Evolutionary conservation across 139 green algal genomes (phyloP).

Genomic region (Micromonas commoda): DNA sequence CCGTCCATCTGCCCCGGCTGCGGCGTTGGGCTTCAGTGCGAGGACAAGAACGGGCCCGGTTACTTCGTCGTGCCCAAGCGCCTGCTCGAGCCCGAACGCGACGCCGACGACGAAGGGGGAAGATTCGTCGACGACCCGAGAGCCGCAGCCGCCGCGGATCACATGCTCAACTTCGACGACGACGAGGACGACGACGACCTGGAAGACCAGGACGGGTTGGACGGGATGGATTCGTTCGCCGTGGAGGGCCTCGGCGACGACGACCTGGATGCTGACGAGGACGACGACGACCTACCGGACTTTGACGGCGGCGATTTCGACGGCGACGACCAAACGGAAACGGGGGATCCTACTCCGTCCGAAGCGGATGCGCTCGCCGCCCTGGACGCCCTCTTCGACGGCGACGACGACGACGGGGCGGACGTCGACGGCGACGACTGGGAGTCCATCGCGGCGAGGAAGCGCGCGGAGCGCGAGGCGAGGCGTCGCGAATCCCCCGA

Average conservation of each 20-base stretch:
- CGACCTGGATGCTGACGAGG: neutral
- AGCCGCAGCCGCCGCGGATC: too few relatives aligned
- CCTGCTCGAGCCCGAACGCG: slow-evolving; percentile 1
- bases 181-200: neutral
- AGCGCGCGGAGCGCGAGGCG: neutral
- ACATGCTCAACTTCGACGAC: slow-evolving; percentile 1
- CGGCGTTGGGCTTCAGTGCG: slow-evolving; percentile 40
- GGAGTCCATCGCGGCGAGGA: slow-evolving; percentile 18
- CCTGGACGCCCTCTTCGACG: neutral
- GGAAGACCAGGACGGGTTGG: neutral
- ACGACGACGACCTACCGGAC: neutral
- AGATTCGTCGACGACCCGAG: neutral
- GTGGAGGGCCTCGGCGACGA: neutral
- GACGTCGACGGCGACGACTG: slow-evolving; percentile 5
- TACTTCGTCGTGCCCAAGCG: slow-evolving; percentile 29
- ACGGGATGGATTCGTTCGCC: slow-evolving; percentile 5
- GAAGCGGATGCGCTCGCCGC: neutral
- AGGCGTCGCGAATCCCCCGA: slow-evolving; percentile 25
- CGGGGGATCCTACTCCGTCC: too few relatives aligned
- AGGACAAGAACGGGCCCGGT: slow-evolving; percentile 34
- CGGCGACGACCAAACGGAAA: neutral
- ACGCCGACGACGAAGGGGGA: slow-evolving; percentile 1
- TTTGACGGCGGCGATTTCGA: neutral
- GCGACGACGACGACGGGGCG: neutral
- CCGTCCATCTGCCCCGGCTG: slow-evolving; percentile 39